phyloP scores from a whole-genome alignment of 2,329 filamentous ascomycete species.

The Exophiala aquamarina region DNA sequence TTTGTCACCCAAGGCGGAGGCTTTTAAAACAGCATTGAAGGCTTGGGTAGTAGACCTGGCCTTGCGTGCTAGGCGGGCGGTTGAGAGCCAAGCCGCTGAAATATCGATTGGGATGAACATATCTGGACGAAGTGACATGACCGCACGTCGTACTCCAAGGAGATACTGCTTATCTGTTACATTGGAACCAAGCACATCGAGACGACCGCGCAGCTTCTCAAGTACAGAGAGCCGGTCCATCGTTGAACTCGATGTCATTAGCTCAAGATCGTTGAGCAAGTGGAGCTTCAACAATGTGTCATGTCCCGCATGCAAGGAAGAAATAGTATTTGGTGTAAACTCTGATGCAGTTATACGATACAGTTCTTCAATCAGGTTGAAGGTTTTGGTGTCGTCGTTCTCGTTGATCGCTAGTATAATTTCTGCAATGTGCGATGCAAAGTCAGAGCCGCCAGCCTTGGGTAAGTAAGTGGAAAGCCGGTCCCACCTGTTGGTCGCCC shows the following conservation, averaged over 20 bases:
- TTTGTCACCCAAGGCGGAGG: conserved; percentile 77
- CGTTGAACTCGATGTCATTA: conserved; percentile 61
- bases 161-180: conserved; percentile 92
- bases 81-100: conserved; percentile 81
- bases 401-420: conserved; percentile 62
- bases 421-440: conserved; percentile 78
- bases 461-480: conserved; percentile 68
- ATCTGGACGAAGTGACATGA: conserved; percentile 72
- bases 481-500: conserved; percentile 82
- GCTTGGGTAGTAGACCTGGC: conserved; percentile 80
- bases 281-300: conserved; percentile 84
- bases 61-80: conserved; percentile 82
- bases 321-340: conserved; percentile 73
- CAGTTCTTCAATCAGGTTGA: conserved; percentile 60
- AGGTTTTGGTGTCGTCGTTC: conserved; percentile 54
- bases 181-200: conserved; percentile 87
- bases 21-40: conserved; percentile 90
- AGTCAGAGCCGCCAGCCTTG: conserved; percentile 57
- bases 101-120: conserved; percentile 69
- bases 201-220: conserved; percentile 66
- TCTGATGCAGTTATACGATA: conserved; percentile 70
- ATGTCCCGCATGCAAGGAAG: conserved; percentile 80
- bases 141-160: conserved; percentile 78
- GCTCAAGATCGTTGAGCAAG: conserved; percentile 72
- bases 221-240: conserved; percentile 46